Percentiles rank a stretch among this genome's conserved stretches.
These are phyloP conservation scores for Scorias spongiosa DNA, from an alignment of 2,329 filamentous ascomycete species.

Conservation along the genomic window DNA sequence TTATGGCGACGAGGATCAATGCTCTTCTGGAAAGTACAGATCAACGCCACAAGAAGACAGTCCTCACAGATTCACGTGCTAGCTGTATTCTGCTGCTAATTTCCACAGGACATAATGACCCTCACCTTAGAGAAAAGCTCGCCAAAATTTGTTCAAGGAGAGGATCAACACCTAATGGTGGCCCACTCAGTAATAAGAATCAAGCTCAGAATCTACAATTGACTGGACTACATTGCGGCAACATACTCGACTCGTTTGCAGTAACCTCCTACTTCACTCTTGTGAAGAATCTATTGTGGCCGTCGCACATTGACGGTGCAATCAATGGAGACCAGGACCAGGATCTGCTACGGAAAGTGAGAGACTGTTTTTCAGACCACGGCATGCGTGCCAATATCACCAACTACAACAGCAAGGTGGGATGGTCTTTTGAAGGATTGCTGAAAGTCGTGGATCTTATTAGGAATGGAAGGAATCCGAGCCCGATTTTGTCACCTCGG, in stretches of 20 bases:
- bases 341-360: background rate
- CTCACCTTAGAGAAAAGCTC: background rate
- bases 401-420: background rate
- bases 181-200: background rate
- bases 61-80: background rate
- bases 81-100: background rate
- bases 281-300: background rate
- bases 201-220: background rate
- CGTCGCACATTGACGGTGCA: background rate
- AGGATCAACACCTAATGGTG: background rate
- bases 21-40: background rate
- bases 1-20: background rate
- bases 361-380: background rate
- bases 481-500: background rate
- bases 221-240: background rate
- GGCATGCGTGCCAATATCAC: background rate
- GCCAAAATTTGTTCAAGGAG: background rate
- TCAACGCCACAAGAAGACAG: background rate
- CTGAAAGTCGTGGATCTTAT: background rate
- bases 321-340: background rate
- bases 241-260: background rate
- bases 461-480: background rate
- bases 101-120: background rate
- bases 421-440: background rate
- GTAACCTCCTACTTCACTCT: background rate